Percentiles rank a stretch among this genome's conserved stretches.
phyloP scores from a whole-genome alignment of 1,284 basidiomycete genomes.

The Volvariella volvacea region DNA sequence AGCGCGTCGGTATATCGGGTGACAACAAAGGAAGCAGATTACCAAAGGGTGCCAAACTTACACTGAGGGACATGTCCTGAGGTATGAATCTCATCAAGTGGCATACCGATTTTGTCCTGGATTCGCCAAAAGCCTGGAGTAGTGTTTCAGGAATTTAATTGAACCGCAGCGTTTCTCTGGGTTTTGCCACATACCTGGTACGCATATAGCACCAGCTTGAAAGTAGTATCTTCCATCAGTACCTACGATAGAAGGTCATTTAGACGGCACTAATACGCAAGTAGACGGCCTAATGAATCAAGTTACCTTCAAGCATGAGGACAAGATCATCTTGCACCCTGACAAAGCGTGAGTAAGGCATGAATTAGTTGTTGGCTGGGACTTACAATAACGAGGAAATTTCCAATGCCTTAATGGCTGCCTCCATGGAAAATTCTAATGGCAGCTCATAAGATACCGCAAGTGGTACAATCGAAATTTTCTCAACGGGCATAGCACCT shows the following conservation, averaged over 20 bases:
- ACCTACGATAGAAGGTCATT: slow-evolving; percentile 26
- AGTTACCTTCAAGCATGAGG: slow-evolving; percentile 65
- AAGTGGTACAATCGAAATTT: slow-evolving; percentile 47
- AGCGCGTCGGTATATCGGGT: too few species aligned
- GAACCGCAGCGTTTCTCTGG: not conserved
- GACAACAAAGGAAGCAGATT: too few species aligned
- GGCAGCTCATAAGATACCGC: slow-evolving; percentile 46
- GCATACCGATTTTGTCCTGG: slow-evolving; percentile 68
- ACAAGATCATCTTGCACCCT: slow-evolving; percentile 68
- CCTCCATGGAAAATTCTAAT: slow-evolving; percentile 22
- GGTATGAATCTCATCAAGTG: slow-evolving; percentile 68
- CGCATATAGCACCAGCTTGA: slow-evolving; percentile 63
- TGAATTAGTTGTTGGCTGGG: not conserved
- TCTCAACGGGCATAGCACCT: slow-evolving; percentile 41
- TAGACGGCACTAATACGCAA: not conserved
- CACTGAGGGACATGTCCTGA: slow-evolving; percentile 67
- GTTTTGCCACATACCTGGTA: slow-evolving; percentile 40
- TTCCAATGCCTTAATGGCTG: slow-evolving; percentile 52
- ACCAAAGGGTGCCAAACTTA: slow-evolving; percentile 24
- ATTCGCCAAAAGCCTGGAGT: slow-evolving; percentile 69
- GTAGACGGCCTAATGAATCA: slow-evolving; percentile 2
- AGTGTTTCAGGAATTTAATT: not conserved
- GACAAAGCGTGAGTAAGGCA: not conserved
- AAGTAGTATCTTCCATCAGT: slow-evolving; percentile 66
- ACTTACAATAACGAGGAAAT: slow-evolving; percentile 52